Evolutionary conservation across 352 stramenopile genomes (phyloP).

Genomic region (Globisporangium apiculatum): DNA sequence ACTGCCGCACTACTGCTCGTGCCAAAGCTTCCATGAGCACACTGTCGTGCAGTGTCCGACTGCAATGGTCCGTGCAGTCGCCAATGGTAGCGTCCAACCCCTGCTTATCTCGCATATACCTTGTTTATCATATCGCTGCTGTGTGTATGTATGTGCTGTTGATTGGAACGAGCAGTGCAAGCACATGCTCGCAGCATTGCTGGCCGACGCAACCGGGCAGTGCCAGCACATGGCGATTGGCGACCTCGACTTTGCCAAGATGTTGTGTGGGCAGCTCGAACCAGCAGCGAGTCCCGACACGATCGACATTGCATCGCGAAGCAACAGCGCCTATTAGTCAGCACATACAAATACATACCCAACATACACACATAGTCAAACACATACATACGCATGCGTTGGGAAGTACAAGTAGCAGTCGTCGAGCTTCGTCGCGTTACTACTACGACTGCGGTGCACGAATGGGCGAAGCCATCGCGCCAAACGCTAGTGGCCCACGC

Average conservation of each 20-base stretch:
- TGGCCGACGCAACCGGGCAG: constrained; percentile 46
- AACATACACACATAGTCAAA: too few relatives aligned
- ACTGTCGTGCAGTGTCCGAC: constrained; percentile 24
- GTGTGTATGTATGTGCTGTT: neutral
- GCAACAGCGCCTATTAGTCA: neutral
- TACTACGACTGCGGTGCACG: too few relatives aligned
- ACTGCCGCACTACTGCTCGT: constrained; percentile 65
- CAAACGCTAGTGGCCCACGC: too few relatives aligned
- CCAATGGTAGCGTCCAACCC: too few relatives aligned
- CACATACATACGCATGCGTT: too few relatives aligned
- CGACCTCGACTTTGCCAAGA: constrained; percentile 49
- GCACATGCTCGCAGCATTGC: constrained; percentile 54
- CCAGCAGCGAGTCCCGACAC: neutral
- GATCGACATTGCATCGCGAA: too few relatives aligned
- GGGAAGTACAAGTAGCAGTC: too few relatives aligned
- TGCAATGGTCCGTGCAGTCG: constrained; percentile 35
- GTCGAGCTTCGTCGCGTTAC: too few relatives aligned
- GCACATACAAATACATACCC: neutral
- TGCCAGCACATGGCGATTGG: constrained; percentile 41
- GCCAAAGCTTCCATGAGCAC: constrained; percentile 41
- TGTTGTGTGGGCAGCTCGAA: constrained; percentile 38
- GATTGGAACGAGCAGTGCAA: constrained; percentile 40
- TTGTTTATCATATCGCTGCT: neutral
- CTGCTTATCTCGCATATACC: too few relatives aligned
- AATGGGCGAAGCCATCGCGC: too few relatives aligned